Evolutionary conservation across 2,329 filamentous ascomycete species (phyloP).

Genomic region (Didymella lethalis): DNA sequence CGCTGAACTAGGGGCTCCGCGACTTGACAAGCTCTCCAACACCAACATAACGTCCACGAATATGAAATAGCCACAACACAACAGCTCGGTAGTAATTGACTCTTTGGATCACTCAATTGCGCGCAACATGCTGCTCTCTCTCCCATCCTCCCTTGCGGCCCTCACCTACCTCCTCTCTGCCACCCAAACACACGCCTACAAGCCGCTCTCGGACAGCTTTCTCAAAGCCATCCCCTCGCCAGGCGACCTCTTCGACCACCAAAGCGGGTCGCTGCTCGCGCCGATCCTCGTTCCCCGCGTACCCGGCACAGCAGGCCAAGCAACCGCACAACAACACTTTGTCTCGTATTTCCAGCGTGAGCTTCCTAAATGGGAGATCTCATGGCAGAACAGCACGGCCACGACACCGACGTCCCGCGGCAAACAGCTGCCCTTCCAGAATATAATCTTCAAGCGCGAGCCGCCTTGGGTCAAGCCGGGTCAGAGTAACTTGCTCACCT

Average conservation of each 20-base stretch:
- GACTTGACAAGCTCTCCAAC: constrained; percentile 4
- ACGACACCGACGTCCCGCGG: constrained; percentile 79
- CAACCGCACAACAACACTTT: constrained; percentile 79
- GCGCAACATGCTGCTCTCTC: constrained; percentile 28
- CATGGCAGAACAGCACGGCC: constrained; percentile 89
- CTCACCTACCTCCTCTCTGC: constrained; percentile 25
- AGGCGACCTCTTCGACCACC: constrained; percentile 77
- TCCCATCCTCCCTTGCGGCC: constrained; percentile 23
- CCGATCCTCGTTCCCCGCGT: constrained; percentile 90
- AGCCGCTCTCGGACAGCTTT: constrained; percentile 75
- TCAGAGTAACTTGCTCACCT: constrained; percentile 79
- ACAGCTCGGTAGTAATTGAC: background rate
- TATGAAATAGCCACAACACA: constrained; percentile 3
- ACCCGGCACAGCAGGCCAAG: constrained; percentile 80
- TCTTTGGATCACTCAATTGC: background rate
- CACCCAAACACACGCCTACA: constrained; percentile 58
- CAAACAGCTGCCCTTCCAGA: constrained; percentile 79
- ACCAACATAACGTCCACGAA: constrained; percentile 3
- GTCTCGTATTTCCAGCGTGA: constrained; percentile 77
- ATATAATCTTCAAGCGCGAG: constrained; percentile 85
- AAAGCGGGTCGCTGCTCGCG: constrained; percentile 76
- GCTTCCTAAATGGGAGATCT: constrained; percentile 80
- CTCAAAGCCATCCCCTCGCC: constrained; percentile 76
- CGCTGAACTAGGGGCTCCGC: constrained; percentile 24
- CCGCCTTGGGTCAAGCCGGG: constrained; percentile 80